phyloP scores from a whole-genome alignment of 108 stramenopile species.

The Schizochytrium sp. region DNA sequence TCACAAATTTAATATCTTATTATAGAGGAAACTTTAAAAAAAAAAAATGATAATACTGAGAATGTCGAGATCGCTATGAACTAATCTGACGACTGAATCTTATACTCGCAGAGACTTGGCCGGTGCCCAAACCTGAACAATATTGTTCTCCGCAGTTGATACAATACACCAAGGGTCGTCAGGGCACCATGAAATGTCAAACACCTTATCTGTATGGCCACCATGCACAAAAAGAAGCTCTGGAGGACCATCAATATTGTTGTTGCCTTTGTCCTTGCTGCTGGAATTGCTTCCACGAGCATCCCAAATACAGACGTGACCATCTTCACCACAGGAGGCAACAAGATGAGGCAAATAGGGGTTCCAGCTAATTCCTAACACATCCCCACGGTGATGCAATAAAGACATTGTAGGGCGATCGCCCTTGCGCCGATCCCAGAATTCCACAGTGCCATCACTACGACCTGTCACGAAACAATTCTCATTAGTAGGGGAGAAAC shows the following conservation, averaged over 20 bases:
- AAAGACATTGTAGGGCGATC: not conserved
- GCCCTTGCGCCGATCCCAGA: not conserved
- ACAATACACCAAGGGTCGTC: constrained; percentile 27
- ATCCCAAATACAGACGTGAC: not conserved
- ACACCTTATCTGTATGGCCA: constrained; percentile 12
- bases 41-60: too few species aligned
- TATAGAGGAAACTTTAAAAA: too few species aligned
- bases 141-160: constrained; percentile 25
- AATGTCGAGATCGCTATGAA: too few species aligned
- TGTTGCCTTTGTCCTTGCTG: not conserved
- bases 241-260: not conserved
- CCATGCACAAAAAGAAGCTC: constrained; percentile 26
- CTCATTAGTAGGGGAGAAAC: not conserved
- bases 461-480: not conserved
- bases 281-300: not conserved
- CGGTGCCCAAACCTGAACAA: constrained; percentile 18
- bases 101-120: constrained; percentile 33
- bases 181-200: not conserved
- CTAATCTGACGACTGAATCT: too few species aligned
- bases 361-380: not conserved
- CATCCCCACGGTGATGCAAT: not conserved
- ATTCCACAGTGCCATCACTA: not conserved
- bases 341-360: constrained; percentile 10
- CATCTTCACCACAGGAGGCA: not conserved
- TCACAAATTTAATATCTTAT: too few species aligned